These are phyloP conservation scores for Yarrowia osloensis DNA, from an alignment of 805 yeast genomes.

Conservation along the genomic window DNA sequence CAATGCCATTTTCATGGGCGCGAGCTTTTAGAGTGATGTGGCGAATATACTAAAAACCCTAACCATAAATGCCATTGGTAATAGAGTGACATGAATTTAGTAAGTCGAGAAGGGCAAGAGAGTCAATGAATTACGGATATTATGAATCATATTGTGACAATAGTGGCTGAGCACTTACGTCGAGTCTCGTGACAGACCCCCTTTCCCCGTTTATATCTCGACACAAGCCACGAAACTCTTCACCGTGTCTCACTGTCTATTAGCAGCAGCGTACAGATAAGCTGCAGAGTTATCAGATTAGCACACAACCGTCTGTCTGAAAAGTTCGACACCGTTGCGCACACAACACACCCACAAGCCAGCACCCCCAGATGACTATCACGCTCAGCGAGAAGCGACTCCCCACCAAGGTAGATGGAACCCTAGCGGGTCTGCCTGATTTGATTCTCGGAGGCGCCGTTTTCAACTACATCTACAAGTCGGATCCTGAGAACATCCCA, in stretches of 20 bases:
- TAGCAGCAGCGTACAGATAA: neutral
- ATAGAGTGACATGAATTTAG: neutral
- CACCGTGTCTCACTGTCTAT: neutral
- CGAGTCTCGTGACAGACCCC: neutral
- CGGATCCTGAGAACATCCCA: constrained; percentile 63
- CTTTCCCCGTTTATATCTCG: neutral
- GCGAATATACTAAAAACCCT: neutral
- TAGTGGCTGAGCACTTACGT: neutral
- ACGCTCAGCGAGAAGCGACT: constrained; percentile 22
- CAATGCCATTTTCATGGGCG: neutral
- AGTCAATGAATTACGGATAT: neutral
- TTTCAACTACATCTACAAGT: constrained; percentile 77
- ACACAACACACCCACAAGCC: neutral
- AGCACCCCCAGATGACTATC: constrained; percentile 2
- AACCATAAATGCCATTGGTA: neutral
- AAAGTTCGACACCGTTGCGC: neutral
- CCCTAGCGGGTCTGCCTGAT: constrained; percentile 43
- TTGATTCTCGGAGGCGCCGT: constrained; percentile 86
- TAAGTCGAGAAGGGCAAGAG: neutral
- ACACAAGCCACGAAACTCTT: neutral
- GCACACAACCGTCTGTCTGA: neutral
- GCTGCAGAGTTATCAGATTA: constrained; percentile 22
- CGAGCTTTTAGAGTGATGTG: constrained; percentile 9
- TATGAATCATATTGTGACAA: too few species aligned
- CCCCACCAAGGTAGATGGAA: constrained; percentile 20